Base-by-base conservation (phyloP, 1,139 yeast species). In the Blastobotrys ciferrii region DNA sequence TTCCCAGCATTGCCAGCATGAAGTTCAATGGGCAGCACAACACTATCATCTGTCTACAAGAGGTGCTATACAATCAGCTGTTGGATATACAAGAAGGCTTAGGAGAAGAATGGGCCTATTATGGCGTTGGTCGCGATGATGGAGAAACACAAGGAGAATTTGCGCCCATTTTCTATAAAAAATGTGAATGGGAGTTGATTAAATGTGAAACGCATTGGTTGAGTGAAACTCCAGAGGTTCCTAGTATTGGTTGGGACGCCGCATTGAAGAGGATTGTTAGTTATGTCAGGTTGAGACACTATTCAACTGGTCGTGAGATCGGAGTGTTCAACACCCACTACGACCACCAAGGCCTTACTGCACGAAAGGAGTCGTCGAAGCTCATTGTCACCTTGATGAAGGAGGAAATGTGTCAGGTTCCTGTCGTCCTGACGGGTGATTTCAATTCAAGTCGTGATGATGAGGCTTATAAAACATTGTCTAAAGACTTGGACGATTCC, bases 261-360 rank as follows among this genome's bases (percentile, higher is more conserved):
- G 72, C 70, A 33, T 71, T 73, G 51, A 65, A 70, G 9, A 66
- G 83, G 45, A 75, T 78, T 20, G 72, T 70, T 25, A 71, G 80
- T 23, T 47, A 40, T 43, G 53, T 32, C 9, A 31, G 50, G 20
- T 40, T 50, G 18, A 43, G 40, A 37, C 49, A 47, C 49, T 59
- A 53, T 36, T 49, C 50, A 0, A 62, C 70, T 1, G 66, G 67
- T 42, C 59, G 61, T 45, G 47, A 49, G 2, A 49, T 62, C 31
- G 78, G 78, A 52, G 71, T 78, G 19, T 76, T 76, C 64, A 77
- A 77, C 59, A 80, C 85, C 9, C 85, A 80, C 61, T 72, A 78
- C 59, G 85, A 80, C 58, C 82, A 80, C 54, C 61, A 66, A 39
- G 85, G 85, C 1, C 66, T 56, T 1, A 54, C 53, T 4, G 81